phyloP scores from a whole-genome alignment of 73 alveolate species.

The Tetrahymena thermophila region DNA sequence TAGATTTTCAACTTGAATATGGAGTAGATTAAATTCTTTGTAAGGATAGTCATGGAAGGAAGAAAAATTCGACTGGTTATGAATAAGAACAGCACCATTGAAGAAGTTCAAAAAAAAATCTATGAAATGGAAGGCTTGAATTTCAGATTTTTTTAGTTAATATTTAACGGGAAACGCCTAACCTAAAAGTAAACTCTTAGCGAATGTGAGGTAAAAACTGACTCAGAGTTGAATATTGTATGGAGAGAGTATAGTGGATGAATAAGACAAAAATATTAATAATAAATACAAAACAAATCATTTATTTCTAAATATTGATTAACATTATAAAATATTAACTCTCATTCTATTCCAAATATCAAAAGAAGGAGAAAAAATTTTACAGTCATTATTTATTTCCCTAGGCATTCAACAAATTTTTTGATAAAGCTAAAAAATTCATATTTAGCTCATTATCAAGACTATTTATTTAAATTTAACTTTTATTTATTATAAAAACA shows the following conservation, averaged over 20 bases:
- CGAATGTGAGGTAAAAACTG: background rate
- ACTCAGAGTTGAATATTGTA: background rate
- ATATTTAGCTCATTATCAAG: too few species aligned
- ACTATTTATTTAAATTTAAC: too few species aligned
- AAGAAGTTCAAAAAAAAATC: background rate
- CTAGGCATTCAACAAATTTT: background rate
- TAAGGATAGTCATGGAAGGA: background rate
- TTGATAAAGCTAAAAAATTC: background rate
- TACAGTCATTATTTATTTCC: background rate
- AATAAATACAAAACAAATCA: background rate
- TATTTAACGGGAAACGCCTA: background rate
- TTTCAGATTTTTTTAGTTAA: background rate
- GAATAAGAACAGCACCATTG: background rate
- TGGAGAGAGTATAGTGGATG: conserved; percentile 2
- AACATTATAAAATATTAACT: background rate
- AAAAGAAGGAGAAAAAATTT: too few species aligned
- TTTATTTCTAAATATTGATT: too few species aligned
- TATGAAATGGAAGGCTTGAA: background rate
- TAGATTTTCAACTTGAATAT: background rate
- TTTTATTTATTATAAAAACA: too few species aligned
- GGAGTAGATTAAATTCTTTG: background rate
- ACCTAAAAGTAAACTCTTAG: background rate
- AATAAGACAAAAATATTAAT: background rate
- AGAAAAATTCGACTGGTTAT: background rate
- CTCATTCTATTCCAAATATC: background rate